Evolutionary conservation across 768 basidiomycete species (phyloP).

Genomic region (Leucocoprinus sp.): DNA sequence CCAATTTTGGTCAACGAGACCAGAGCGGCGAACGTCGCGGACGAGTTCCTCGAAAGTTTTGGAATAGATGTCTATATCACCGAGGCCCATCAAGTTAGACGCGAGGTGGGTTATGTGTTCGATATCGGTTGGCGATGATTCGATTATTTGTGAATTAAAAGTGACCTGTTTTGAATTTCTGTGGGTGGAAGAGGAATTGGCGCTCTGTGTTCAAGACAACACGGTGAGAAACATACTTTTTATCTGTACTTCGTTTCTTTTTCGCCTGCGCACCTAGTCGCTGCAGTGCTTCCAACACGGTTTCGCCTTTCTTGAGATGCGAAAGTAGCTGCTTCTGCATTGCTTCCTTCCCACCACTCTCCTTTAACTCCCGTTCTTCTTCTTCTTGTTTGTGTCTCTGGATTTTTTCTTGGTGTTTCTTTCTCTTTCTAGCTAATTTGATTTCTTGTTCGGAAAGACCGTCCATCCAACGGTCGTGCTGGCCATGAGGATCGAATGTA

Average conservation of each 20-base stretch:
- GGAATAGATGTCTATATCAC: constrained; percentile 81
- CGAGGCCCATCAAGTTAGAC: constrained; percentile 80
- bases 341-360: constrained; percentile 56
- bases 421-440: constrained; percentile 67
- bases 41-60: constrained; percentile 82
- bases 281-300: constrained; percentile 82
- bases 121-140: constrained; percentile 42
- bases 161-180: constrained; percentile 21
- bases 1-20: constrained; percentile 63
- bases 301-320: constrained; percentile 83
- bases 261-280: constrained; percentile 69
- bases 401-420: constrained; percentile 65
- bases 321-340: constrained; percentile 62
- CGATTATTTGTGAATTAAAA: constrained; percentile 15
- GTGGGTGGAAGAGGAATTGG: constrained; percentile 13
- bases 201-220: not conserved
- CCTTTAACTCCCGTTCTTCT: constrained; percentile 66
- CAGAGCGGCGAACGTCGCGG: constrained; percentile 63
- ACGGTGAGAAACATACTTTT: constrained; percentile 20
- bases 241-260: constrained; percentile 31
- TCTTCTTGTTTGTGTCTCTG: constrained; percentile 62
- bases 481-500: constrained; percentile 80
- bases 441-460: constrained; percentile 79
- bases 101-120: constrained; percentile 79
- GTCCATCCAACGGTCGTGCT: constrained; percentile 97